phyloP scores from a whole-genome alignment of 306 rosid genomes.

The Hippophae gyantsensis region DNA sequence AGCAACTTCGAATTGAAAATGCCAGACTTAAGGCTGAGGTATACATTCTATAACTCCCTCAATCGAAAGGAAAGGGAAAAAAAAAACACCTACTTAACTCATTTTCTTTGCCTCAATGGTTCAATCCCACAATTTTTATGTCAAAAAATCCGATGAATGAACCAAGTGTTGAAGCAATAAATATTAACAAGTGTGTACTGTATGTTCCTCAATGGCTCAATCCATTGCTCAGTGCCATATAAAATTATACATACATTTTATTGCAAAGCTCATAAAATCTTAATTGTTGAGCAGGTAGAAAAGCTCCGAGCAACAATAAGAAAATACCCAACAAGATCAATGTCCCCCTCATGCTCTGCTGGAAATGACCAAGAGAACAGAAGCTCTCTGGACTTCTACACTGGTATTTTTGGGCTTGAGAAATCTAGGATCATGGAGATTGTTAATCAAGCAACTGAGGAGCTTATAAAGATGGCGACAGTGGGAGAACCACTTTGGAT shows the following conservation, averaged over 20 bases:
- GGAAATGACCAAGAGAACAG: conserved; percentile 57
- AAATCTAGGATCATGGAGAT: conserved; percentile 71
- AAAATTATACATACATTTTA: no score
- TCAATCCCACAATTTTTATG: background rate
- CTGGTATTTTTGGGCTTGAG: conserved; percentile 80
- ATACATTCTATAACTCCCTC: no score
- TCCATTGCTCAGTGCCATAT: no score
- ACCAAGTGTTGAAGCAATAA: no score
- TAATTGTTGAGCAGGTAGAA: conserved; percentile 45
- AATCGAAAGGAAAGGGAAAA: background rate
- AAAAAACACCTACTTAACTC: background rate
- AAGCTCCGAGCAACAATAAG: conserved; percentile 53
- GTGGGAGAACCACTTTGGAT: conserved; percentile 76
- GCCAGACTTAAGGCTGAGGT: conserved; percentile 96
- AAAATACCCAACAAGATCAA: conserved; percentile 40
- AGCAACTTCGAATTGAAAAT: conserved; percentile 79
- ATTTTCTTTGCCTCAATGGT: background rate
- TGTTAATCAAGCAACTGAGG: conserved; percentile 65
- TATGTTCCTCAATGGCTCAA: no score
- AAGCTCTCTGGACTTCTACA: conserved; percentile 79
- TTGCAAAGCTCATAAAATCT: background rate
- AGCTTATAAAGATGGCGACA: conserved; percentile 72
- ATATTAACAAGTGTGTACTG: no score
- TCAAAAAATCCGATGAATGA: no score
- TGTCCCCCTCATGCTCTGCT: conserved; percentile 69